Evolutionary conservation across 352 stramenopile species (phyloP).

Genomic region (Globisporangium middletonii): DNA sequence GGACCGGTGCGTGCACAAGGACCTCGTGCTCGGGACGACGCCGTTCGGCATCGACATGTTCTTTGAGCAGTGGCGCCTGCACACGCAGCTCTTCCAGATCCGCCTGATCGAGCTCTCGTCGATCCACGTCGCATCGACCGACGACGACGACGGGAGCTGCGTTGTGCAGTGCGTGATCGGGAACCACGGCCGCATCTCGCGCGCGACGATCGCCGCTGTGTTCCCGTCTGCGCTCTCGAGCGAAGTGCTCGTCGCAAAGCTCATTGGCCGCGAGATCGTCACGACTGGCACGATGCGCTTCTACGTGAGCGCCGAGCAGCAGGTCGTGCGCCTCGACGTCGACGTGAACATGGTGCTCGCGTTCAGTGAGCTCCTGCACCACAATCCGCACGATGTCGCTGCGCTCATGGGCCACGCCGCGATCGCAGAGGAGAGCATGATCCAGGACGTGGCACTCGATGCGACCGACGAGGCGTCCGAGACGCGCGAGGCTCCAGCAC

Average conservation of each 20-base stretch:
- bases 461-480: not conserved
- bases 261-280: conserved; percentile 2
- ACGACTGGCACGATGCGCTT: conserved; percentile 2
- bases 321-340: not conserved
- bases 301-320: conserved; percentile 1
- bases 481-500: too few relatives aligned
- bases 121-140: conserved; percentile 1
- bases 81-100: conserved; percentile 18
- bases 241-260: conserved; percentile 6
- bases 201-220: conserved; percentile 2
- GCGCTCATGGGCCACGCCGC: conserved; percentile 2
- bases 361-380: not conserved
- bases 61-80: conserved; percentile 19
- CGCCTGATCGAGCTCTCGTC: conserved; percentile 3
- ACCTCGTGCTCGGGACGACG: conserved; percentile 10
- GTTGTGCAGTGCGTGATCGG: conserved; percentile 6
- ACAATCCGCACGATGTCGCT: conserved; percentile 5
- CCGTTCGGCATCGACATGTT: conserved; percentile 13
- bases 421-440: conserved; percentile 9
- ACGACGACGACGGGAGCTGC: conserved; percentile 4
- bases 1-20: not conserved
- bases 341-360: conserved; percentile 3
- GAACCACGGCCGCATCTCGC: conserved; percentile 9
- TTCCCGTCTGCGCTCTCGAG: conserved; percentile 8
- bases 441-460: not conserved